Evolutionary conservation across 768 basidiomycete species (phyloP).

Genomic region (Tephrocybe sp.): DNA sequence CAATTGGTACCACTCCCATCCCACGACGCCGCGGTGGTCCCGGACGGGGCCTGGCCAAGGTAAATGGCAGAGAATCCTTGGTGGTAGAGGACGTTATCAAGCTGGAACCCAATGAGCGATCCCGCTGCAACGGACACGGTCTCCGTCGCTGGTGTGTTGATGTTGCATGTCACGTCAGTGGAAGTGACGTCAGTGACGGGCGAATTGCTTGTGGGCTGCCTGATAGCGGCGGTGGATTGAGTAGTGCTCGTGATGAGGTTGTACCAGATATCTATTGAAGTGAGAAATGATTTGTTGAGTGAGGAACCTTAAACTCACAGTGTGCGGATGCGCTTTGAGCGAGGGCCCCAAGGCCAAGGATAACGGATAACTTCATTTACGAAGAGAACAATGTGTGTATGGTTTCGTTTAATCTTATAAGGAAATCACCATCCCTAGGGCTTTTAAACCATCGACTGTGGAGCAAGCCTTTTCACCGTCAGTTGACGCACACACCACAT

Average conservation of each 20-base stretch:
- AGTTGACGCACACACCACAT: too few relatives aligned
- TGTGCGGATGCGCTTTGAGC: slow-evolving; percentile 12
- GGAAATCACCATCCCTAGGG: too few relatives aligned
- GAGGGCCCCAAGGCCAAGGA: slow-evolving; percentile 10
- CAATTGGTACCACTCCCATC: slow-evolving; percentile 37
- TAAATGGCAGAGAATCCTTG: slow-evolving; percentile 28
- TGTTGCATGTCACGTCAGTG: slow-evolving; percentile 22
- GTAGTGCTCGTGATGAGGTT: slow-evolving; percentile 12
- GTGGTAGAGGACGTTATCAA: slow-evolving; percentile 28
- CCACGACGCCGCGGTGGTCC: slow-evolving; percentile 25
- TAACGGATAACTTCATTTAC: slow-evolving; percentile 8
- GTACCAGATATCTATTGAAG: slow-evolving; percentile 14
- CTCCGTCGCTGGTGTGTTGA: slow-evolving; percentile 17
- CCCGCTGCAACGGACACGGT: slow-evolving; percentile 25
- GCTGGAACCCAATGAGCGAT: slow-evolving; percentile 22
- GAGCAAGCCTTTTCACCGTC: slow-evolving; percentile 7
- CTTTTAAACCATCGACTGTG: slow-evolving; percentile 1
- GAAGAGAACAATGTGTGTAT: neutral
- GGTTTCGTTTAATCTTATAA: neutral
- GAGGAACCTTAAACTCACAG: slow-evolving; percentile 8
- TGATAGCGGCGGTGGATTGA: slow-evolving; percentile 13
- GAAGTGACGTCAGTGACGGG: slow-evolving; percentile 18
- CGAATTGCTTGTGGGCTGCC: slow-evolving; percentile 15
- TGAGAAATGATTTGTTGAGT: too few relatives aligned
- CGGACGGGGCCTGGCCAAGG: slow-evolving; percentile 33